Percentiles rank a stretch among this genome's conserved stretches.
Conservation (phyloP, 2,329 filamentous ascomycete species). For the Cordyceps tenuipes region DNA sequence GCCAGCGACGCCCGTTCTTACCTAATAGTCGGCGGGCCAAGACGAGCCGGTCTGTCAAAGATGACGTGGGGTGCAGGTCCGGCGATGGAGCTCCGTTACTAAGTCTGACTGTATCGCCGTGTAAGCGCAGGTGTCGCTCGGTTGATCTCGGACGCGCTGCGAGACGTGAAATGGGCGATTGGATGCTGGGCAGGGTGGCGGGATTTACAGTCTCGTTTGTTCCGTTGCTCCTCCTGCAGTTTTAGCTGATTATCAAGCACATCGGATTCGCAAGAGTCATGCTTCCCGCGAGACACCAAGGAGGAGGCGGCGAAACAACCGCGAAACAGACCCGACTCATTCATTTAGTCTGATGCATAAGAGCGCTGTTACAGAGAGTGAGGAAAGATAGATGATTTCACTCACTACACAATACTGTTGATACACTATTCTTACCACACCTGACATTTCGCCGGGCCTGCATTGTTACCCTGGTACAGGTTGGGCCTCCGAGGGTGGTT, state of each 20-base stretch:
- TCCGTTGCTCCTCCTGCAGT: background rate
- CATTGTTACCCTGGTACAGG: background rate
- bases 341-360: no score
- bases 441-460: background rate
- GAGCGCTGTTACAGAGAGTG: no score
- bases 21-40: slow-evolving; percentile 9
- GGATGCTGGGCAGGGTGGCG: background rate
- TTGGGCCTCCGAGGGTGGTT: background rate
- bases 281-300: no score
- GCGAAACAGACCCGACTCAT: no score
- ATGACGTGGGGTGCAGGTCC: slow-evolving; percentile 11
- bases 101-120: slow-evolving; percentile 11
- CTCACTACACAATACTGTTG: no score
- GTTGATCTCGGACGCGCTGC: background rate
- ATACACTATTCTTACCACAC: no score
- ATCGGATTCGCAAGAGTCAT: no score
- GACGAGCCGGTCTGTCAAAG: slow-evolving; percentile 1
- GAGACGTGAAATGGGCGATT: background rate
- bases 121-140: slow-evolving; percentile 4
- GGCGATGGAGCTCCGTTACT: slow-evolving; percentile 6
- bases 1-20: background rate
- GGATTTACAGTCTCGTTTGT: background rate
- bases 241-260: background rate
- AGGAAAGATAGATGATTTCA: no score
- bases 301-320: no score